Base-by-base conservation (phyloP, 1,139 yeast species). In the Diutina rugosa region DNA sequence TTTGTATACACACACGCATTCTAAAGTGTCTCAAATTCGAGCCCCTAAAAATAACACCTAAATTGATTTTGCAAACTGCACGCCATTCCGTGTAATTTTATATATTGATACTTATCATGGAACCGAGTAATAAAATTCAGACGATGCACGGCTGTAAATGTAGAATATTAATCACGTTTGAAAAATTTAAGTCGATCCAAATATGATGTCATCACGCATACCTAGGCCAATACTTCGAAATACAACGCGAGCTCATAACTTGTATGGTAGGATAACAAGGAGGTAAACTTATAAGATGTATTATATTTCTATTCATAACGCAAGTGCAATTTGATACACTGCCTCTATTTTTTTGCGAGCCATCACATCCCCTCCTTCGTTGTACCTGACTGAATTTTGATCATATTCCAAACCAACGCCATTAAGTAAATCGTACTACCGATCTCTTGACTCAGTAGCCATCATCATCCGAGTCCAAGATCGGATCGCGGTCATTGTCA, bases 401-500 rank as follows among this genome's bases (percentile, higher is more conserved):
- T 35, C 41, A 10, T 35, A 35, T 5, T 35, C 10, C 14, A 5
- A 35, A 35, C 41, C 41, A 35, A 35, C 14, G 41, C 41, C 41
- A 35, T 35, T 10, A 35, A 35, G 14, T n/a, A 12, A 35, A 35
- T 6, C 41, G 12, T n/a, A 12, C 41, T 35, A 10, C 14, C 14
- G 41, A 8, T 2, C 2, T 35, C 41, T 10, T 10, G 41, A 9
- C 7, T 44, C n/a, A 47, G n/a, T 28, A 47, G 7, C 28, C 32
- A 28, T 49, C 53, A n/a, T 51, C 46, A 28, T 51, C 54, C 21
- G 32, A 26, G 12, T 51, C 54, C 46, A 41, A 51, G 21, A 35
- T 46, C 9, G 54, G 54, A 18, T 38, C 54, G 29, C 46, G 46
- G 26, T 14, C 68, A 4, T 61, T 65, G n/a, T 58, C 65, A 47